Evolutionary conservation across 2,329 filamentous ascomycete genomes (phyloP).

Genomic region (Stemphylium beticola): DNA sequence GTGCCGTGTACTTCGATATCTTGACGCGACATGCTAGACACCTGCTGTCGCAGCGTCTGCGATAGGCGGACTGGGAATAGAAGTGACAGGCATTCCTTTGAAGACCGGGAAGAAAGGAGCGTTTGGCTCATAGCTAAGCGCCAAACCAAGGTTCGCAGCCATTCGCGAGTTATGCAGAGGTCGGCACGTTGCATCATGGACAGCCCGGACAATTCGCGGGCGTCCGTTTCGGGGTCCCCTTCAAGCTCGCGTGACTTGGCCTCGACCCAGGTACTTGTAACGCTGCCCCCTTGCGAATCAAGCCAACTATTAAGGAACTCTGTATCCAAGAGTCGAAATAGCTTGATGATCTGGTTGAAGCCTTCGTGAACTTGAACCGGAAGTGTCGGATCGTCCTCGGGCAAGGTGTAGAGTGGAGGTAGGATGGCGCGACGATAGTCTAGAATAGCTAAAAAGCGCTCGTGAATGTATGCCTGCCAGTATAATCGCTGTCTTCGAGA

Average conservation of each 20-base stretch:
- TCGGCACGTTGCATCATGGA: constrained; percentile 57
- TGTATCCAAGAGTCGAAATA: constrained; percentile 53
- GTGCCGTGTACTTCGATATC: constrained; percentile 63
- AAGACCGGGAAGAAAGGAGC: constrained; percentile 50
- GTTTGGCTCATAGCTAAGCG: constrained; percentile 58
- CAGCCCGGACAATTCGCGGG: constrained; percentile 48
- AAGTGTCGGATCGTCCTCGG: constrained; percentile 51
- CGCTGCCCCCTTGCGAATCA: constrained; percentile 41
- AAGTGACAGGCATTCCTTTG: constrained; percentile 50
- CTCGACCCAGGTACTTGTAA: constrained; percentile 55
- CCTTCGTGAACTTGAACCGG: constrained; percentile 50
- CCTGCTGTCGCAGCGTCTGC: constrained; percentile 51
- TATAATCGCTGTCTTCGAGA: constrained; percentile 58
- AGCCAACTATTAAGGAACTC: constrained; percentile 56
- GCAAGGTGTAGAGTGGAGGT: constrained; percentile 48
- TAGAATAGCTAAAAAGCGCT: constrained; percentile 62
- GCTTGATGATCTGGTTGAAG: constrained; percentile 54
- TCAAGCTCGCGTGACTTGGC: constrained; percentile 54
- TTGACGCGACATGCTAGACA: constrained; percentile 51
- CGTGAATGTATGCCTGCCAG: constrained; percentile 64
- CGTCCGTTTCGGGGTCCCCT: constrained; percentile 45
- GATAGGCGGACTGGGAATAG: constrained; percentile 55
- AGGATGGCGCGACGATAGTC: constrained; percentile 56
- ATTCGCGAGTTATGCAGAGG: constrained; percentile 58
- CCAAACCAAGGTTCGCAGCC: constrained; percentile 58